These are phyloP conservation scores for Ustilago cynodontis DNA, from an alignment of 1,284 basidiomycete species.

Conservation along the genomic window DNA sequence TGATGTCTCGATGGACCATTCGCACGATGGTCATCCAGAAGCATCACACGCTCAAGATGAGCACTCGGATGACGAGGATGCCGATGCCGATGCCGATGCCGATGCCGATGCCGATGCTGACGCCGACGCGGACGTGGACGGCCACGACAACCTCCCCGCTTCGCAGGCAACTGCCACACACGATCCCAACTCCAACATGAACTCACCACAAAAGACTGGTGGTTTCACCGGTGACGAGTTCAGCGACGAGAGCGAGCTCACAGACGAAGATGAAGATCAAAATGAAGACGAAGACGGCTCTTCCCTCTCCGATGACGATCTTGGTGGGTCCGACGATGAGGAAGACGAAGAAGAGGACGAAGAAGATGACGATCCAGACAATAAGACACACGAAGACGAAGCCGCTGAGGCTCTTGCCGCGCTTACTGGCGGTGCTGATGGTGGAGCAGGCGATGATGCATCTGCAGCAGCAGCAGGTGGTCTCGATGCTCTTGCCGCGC, in stretches of 20 bases:
- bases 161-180: slow-evolving; percentile 40
- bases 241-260: slow-evolving; percentile 63
- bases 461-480: slow-evolving; percentile 39
- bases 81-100: slow-evolving; percentile 7
- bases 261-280: slow-evolving; percentile 54
- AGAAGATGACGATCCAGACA: slow-evolving; percentile 21
- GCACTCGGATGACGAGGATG: slow-evolving; percentile 10
- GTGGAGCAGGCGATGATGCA: slow-evolving; percentile 16
- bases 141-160: slow-evolving; percentile 16
- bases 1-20: slow-evolving; percentile 33
- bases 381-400: slow-evolving; percentile 56
- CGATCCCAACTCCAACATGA: slow-evolving; percentile 43
- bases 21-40: slow-evolving; percentile 21
- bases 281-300: slow-evolving; percentile 49
- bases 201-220: slow-evolving; percentile 53
- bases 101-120: slow-evolving; percentile 3
- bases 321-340: slow-evolving; percentile 49
- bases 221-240: slow-evolving; percentile 56
- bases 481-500: slow-evolving; percentile 60
- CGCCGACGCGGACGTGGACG: slow-evolving; percentile 1
- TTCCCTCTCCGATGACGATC: slow-evolving; percentile 46
- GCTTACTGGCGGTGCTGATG: slow-evolving; percentile 45
- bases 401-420: slow-evolving; percentile 59
- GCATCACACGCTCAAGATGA: slow-evolving; percentile 21
- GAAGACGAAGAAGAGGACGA: slow-evolving; percentile 49